Base-by-base conservation (phyloP, 225 moss, liverwort and hornwort species). In the Pseudisothecium myosuroides region DNA sequence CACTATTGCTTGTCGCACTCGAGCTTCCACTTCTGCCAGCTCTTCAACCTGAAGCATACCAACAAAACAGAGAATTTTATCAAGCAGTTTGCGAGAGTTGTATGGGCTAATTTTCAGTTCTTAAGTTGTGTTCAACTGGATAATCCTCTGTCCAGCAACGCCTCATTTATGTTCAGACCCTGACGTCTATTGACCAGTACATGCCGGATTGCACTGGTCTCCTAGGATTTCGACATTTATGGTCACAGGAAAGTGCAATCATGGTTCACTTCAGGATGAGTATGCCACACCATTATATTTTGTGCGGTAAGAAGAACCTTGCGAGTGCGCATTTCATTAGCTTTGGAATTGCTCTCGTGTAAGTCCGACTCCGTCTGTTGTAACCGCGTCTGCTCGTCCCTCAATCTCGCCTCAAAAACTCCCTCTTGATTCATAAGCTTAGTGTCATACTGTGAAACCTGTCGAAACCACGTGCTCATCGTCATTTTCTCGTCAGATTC, bases 21-120 rank as follows among this genome's bases (percentile, higher is more conserved):
- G 95, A 77, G 95, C 92, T 88, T 98, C 98, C 50, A 98, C 92
- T 91, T 95, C 95, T 31, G 93, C 97, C 22, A 98, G 90, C 92
- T 98, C 98, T 89, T 97, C 96, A 41, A 94, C 92, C 98, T 98
- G 87, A 82, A 82, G 52, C 84, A 91, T 32, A 82, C 55, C 76
- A 83, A 90, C 61, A 32, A 65, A 54, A 59, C 34, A 65, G 22
- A 79, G 50, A 39, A 58, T 72, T 76, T 67, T 69, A 80, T 76
- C n/a, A 76, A 61, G 64, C 62, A 50, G 58, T 72, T 82, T 60
- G 81, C 27, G 12, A 62, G 59, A 18, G 49, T 74, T 29, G 31
- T 50, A 72, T 23, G 37, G 23, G 29, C 55, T 84, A 28, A 11
- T 54, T 28, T 60, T 52, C 28, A 21, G 12, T 59, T 49, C 56